phyloP scores from a whole-genome alignment of 371 early-diverging fungal species.

The Blakeslea trispora region DNA sequence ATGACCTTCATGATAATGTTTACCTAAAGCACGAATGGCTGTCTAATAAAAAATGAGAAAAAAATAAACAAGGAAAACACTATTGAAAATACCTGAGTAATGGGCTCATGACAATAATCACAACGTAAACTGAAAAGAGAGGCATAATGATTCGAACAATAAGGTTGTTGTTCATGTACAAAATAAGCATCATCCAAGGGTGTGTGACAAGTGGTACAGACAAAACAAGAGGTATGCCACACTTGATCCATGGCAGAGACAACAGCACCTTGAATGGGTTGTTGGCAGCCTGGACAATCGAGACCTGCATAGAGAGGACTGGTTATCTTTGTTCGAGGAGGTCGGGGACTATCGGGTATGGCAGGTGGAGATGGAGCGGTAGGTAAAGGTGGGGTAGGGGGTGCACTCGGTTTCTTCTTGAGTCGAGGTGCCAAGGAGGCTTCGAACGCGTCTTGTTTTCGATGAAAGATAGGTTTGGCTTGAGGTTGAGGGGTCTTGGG shows the following conservation, averaged over 20 bases:
- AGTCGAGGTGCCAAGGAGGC: slow-evolving; percentile 10
- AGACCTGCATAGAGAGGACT: slow-evolving; percentile 25
- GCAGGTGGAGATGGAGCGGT: slow-evolving; percentile 14
- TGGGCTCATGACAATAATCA: slow-evolving; percentile 27
- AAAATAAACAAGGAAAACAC: too few species aligned
- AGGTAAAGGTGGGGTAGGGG: slow-evolving; percentile 1
- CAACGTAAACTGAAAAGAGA: slow-evolving; percentile 21
- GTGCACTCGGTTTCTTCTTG: too few species aligned
- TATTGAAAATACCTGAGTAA: slow-evolving; percentile 17
- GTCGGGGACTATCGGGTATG: slow-evolving; percentile 14
- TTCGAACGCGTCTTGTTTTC: slow-evolving; percentile 15
- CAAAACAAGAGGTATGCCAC: slow-evolving; percentile 28
- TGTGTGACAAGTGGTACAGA: slow-evolving; percentile 15
- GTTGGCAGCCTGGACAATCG: slow-evolving; percentile 20
- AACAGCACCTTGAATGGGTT: slow-evolving; percentile 20
- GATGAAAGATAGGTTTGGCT: slow-evolving; percentile 1
- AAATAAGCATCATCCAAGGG: slow-evolving; percentile 20
- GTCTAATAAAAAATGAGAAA: slow-evolving; percentile 9
- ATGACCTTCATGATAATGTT: slow-evolving; percentile 30
- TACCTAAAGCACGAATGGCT: slow-evolving; percentile 25
- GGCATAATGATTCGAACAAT: slow-evolving; percentile 22
- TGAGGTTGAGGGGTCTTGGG: slow-evolving; percentile 17
- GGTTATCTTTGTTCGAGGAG: slow-evolving; percentile 3
- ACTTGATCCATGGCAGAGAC: slow-evolving; percentile 22
- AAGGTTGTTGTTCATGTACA: slow-evolving; percentile 20